phyloP scores from a whole-genome alignment of 2,329 filamentous ascomycete species.

The Hypomyces rosellus region DNA sequence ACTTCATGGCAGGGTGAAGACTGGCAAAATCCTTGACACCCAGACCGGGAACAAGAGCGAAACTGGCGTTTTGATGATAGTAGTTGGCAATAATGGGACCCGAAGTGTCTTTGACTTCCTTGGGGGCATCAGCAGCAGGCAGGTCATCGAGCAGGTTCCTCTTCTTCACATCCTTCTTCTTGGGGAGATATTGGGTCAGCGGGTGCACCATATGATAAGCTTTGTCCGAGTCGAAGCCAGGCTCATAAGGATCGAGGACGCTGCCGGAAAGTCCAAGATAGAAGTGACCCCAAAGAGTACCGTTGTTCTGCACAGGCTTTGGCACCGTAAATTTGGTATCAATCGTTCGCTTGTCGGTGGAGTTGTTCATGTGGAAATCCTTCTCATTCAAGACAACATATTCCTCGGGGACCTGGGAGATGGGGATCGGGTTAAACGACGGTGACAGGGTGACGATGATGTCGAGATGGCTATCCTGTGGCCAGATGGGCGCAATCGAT shows the following conservation, averaged over 20 bases:
- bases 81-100: slow-evolving; percentile 74
- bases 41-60: slow-evolving; percentile 77
- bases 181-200: slow-evolving; percentile 81
- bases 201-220: slow-evolving; percentile 82
- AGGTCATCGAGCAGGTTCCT: slow-evolving; percentile 70
- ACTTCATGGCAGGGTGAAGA: slow-evolving; percentile 66
- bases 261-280: slow-evolving; percentile 74
- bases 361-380: slow-evolving; percentile 72
- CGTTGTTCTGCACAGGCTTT: slow-evolving; percentile 76
- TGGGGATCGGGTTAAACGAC: slow-evolving; percentile 60
- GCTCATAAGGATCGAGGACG: slow-evolving; percentile 66
- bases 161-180: slow-evolving; percentile 85
- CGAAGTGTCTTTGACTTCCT: slow-evolving; percentile 44
- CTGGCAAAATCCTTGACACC: slow-evolving; percentile 61
- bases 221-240: slow-evolving; percentile 64
- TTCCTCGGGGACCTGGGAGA: slow-evolving; percentile 59
- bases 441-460: slow-evolving; percentile 79
- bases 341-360: slow-evolving; percentile 68
- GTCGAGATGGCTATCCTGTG: slow-evolving; percentile 69
- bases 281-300: slow-evolving; percentile 91
- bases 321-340: slow-evolving; percentile 76
- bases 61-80: slow-evolving; percentile 91
- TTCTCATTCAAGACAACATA: slow-evolving; percentile 74
- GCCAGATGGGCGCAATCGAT: slow-evolving; percentile 82
- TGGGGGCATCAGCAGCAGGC: slow-evolving; percentile 32